Conservation (phyloP, 768 basidiomycete species). For the Termitomyces sp. region DNA sequence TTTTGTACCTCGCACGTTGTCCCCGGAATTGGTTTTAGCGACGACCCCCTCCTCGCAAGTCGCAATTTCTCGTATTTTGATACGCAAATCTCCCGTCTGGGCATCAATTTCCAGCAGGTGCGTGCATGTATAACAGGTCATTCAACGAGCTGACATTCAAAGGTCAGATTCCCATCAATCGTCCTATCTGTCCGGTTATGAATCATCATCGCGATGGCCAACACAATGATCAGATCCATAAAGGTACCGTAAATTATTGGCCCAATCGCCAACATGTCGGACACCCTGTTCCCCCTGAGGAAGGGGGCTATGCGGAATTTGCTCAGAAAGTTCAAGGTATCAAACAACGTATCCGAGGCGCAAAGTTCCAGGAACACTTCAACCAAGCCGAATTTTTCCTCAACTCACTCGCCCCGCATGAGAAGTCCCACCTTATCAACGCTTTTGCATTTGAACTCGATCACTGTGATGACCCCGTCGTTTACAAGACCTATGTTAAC, state of each 20-base stretch:
- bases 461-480: constrained; percentile 72
- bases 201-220: constrained; percentile 65
- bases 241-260: constrained; percentile 68
- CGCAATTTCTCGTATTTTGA: constrained; percentile 88
- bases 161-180: constrained; percentile 74
- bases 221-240: constrained; percentile 51
- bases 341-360: constrained; percentile 56
- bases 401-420: constrained; percentile 68
- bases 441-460: constrained; percentile 82
- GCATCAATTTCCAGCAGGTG: constrained; percentile 73
- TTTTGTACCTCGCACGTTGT: constrained; percentile 78
- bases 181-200: constrained; percentile 70
- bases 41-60: constrained; percentile 79
- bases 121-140: neutral
- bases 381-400: constrained; percentile 77
- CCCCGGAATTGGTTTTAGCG: constrained; percentile 65
- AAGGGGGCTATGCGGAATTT: constrained; percentile 60
- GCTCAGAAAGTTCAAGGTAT: constrained; percentile 47
- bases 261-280: constrained; percentile 64
- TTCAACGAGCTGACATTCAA: neutral
- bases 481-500: constrained; percentile 60
- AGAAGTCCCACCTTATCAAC: constrained; percentile 64
- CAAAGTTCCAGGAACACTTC: constrained; percentile 76
- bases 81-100: constrained; percentile 77
- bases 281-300: constrained; percentile 37